phyloP scores from a whole-genome alignment of 495 filamentous ascomycete species.

The Aspergillus leporis region DNA sequence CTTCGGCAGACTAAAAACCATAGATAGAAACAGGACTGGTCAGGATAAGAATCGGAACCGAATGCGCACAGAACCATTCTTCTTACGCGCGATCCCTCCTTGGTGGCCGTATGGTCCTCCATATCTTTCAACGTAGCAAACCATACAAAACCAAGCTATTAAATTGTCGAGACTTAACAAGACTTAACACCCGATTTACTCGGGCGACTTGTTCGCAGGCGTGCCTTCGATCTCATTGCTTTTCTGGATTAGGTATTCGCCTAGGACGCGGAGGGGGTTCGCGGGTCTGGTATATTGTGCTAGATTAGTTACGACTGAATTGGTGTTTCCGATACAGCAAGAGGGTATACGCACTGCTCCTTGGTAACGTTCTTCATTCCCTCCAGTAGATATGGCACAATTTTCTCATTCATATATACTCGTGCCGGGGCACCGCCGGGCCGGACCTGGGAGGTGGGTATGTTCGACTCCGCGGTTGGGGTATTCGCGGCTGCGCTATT shows the following conservation, averaged over 20 bases:
- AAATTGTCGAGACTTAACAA: neutral
- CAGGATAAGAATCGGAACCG: too few relatives aligned
- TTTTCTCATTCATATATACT: conserved; percentile 85
- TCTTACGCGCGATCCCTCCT: too few relatives aligned
- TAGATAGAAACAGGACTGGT: too few relatives aligned
- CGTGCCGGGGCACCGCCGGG: conserved; percentile 83
- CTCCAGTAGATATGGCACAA: conserved; percentile 81
- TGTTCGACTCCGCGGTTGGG: conserved; percentile 42
- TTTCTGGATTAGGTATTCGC: conserved; percentile 81
- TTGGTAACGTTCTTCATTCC: conserved; percentile 87
- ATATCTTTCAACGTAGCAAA: neutral
- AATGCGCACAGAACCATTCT: too few relatives aligned
- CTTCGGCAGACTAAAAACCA: too few relatives aligned
- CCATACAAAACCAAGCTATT: neutral
- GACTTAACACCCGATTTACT: conserved; percentile 11
- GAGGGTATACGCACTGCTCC: conserved; percentile 67
- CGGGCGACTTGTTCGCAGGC: conserved; percentile 16
- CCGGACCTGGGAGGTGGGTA: conserved; percentile 40
- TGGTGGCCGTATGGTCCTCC: too few relatives aligned
- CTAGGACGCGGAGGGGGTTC: conserved; percentile 81
- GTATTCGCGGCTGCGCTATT: conserved; percentile 28
- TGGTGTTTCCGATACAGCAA: neutral
- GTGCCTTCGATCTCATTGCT: conserved; percentile 70
- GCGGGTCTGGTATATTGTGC: conserved; percentile 51
- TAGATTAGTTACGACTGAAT: too few relatives aligned